These are phyloP conservation scores for Beauveria scarabaeidicola DNA, from an alignment of 2,329 filamentous ascomycete genomes.

Conservation along the genomic window DNA sequence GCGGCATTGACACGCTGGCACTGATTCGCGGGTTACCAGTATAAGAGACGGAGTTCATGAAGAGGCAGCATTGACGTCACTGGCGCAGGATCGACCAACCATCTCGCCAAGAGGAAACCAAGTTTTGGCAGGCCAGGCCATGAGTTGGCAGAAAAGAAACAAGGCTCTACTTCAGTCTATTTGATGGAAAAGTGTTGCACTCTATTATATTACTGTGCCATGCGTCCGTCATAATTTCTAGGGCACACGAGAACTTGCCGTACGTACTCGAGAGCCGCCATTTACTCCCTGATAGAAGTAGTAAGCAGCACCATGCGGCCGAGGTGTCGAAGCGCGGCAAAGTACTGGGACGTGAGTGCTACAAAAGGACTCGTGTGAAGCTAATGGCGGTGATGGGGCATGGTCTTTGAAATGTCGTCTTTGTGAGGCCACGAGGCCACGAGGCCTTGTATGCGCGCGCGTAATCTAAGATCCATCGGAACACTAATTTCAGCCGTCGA, in stretches of 20 bases:
- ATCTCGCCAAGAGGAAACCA: background rate
- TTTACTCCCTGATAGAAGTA: too few species aligned
- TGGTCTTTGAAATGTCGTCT: background rate
- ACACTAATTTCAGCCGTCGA: background rate
- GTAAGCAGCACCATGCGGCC: conserved; percentile 55
- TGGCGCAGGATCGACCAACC: conserved; percentile 5
- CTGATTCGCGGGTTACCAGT: background rate
- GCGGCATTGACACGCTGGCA: background rate
- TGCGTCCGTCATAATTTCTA: background rate
- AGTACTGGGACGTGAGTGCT: conserved; percentile 56
- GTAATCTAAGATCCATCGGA: too few species aligned
- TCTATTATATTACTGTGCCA: background rate
- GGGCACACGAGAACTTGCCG: background rate
- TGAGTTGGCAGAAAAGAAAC: background rate
- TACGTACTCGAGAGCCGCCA: background rate
- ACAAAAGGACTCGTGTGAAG: too few species aligned
- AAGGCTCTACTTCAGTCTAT: background rate
- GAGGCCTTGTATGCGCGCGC: background rate
- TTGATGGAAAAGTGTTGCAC: too few species aligned
- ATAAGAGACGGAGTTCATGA: background rate
- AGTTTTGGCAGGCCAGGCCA: background rate
- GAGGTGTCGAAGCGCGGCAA: conserved; percentile 61
- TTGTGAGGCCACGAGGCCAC: background rate
- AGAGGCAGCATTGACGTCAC: conserved; percentile 16
- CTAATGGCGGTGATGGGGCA: background rate